A percentile compares a stretch with the other conserved stretches of the same genome.
These are phyloP conservation scores for Penicillium sp. DNA, from an alignment of 2,329 filamentous ascomycete species.

Conservation along the genomic window DNA sequence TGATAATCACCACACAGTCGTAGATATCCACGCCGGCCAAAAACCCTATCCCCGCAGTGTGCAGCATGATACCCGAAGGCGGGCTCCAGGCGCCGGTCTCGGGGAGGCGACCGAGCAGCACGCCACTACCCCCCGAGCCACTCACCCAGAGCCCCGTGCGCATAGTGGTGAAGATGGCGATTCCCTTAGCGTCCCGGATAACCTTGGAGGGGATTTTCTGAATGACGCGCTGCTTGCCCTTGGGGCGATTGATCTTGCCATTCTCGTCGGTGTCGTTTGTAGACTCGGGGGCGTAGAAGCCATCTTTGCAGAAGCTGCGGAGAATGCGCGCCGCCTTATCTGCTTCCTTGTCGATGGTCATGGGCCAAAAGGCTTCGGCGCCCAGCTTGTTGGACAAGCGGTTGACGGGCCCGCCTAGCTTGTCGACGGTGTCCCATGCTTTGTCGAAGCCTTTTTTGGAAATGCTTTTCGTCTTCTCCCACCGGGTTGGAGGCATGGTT, in stretches of 20 bases:
- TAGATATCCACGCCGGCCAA: slow-evolving; percentile 92
- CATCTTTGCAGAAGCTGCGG: slow-evolving; percentile 84
- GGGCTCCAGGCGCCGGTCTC: slow-evolving; percentile 89
- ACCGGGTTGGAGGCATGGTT: slow-evolving; percentile 56
- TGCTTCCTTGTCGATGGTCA: slow-evolving; percentile 81
- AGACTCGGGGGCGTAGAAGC: slow-evolving; percentile 63
- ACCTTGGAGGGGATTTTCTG: slow-evolving; percentile 87
- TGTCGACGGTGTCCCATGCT: slow-evolving; percentile 67
- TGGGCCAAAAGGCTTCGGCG: slow-evolving; percentile 81
- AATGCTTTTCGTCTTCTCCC: slow-evolving; percentile 54
- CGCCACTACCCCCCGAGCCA: slow-evolving; percentile 84
- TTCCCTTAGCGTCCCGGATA: slow-evolving; percentile 83
- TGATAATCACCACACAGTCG: slow-evolving; percentile 92
- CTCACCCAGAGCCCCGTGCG: slow-evolving; percentile 89
- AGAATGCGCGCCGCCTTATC: slow-evolving; percentile 90
- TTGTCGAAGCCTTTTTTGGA: slow-evolving; percentile 72
- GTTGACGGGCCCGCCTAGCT: slow-evolving; percentile 76
- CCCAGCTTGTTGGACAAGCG: slow-evolving; percentile 79
- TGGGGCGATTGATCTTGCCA: slow-evolving; percentile 54
- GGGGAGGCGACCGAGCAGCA: slow-evolving; percentile 75
- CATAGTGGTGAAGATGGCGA: slow-evolving; percentile 96
- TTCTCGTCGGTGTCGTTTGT: slow-evolving; percentile 49
- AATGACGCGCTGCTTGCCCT: slow-evolving; percentile 64
- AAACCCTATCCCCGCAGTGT: slow-evolving; percentile 86
- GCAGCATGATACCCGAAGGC: slow-evolving; percentile 85